Percentiles rank a stretch among this genome's conserved stretches.
These are phyloP conservation scores for Pascua guehoae DNA, from an alignment of 1,284 basidiomycete species.

Conservation along the genomic window DNA sequence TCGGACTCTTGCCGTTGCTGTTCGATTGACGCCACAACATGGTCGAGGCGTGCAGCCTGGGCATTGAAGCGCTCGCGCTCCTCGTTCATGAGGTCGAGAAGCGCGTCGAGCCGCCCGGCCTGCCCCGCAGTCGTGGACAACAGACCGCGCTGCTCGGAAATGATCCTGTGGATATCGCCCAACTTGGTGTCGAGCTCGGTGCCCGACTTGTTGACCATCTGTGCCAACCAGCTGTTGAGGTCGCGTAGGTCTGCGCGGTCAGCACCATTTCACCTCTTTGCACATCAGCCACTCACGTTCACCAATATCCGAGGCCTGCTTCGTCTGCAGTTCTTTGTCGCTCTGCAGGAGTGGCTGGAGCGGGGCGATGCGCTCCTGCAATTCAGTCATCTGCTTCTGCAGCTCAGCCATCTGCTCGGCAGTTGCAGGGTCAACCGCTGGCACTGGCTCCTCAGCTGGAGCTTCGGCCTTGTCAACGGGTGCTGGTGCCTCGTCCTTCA, in stretches of 20 bases:
- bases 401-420: slow-evolving; percentile 33
- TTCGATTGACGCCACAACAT: slow-evolving; percentile 60
- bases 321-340: slow-evolving; percentile 33
- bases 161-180: slow-evolving; percentile 40
- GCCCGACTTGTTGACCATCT: slow-evolving; percentile 69
- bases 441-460: not conserved
- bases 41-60: slow-evolving; percentile 55
- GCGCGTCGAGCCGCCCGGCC: slow-evolving; percentile 36
- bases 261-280: not conserved
- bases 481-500: not conserved
- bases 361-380: not conserved
- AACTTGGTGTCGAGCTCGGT: slow-evolving; percentile 62
- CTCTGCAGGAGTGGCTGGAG: too few relatives aligned
- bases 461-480: not conserved
- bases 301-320: slow-evolving; percentile 46
- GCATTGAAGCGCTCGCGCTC: slow-evolving; percentile 32
- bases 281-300: slow-evolving; percentile 32
- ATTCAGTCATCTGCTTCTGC: slow-evolving; percentile 6
- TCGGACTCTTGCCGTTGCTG: slow-evolving; percentile 68
- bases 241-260: slow-evolving; percentile 46
- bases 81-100: slow-evolving; percentile 40
- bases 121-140: slow-evolving; percentile 7
- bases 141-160: slow-evolving; percentile 28
- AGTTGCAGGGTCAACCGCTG: not conserved
- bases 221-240: slow-evolving; percentile 64